Percentiles rank a stretch among this genome's conserved stretches.
phyloP scores from a whole-genome alignment of 169 alveolate genomes.

The Eimeria praecox region DNA sequence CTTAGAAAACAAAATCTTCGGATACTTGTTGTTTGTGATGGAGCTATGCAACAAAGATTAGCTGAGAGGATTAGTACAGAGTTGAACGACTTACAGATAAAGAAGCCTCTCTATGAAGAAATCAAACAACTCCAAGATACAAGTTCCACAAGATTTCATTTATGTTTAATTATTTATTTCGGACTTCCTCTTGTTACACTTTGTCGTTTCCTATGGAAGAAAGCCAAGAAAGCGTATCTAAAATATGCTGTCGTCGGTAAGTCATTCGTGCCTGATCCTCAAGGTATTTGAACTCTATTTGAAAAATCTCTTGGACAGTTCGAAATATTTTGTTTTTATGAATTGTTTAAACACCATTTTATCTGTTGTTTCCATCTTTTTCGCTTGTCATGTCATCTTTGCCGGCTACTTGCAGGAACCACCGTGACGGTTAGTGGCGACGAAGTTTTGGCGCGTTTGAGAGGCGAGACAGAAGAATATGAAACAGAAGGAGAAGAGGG shows the following conservation, averaged over 20 bases:
- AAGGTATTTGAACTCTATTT: neutral
- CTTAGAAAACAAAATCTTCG: neutral
- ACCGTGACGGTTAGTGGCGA: constrained; percentile 43
- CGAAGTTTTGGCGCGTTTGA: neutral
- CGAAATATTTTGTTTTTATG: neutral
- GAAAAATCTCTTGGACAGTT: neutral
- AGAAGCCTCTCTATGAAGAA: neutral
- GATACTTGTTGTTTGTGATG: constrained; percentile 6
- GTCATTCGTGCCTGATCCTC: neutral
- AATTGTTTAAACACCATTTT: neutral
- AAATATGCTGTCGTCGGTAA: constrained; percentile 8
- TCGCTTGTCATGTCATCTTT: neutral
- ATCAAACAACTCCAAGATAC: neutral
- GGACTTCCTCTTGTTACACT: neutral
- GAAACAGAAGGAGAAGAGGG: neutral
- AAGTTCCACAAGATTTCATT: constrained; percentile 13
- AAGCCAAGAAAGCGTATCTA: neutral
- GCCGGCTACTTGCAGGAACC: neutral
- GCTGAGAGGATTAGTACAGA: neutral
- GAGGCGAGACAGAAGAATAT: neutral
- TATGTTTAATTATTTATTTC: constrained; percentile 2
- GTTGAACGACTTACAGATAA: neutral
- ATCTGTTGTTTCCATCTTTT: neutral
- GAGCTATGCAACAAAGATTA: constrained; percentile 11
- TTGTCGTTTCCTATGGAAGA: neutral